A percentile compares a stretch with the other conserved stretches of the same genome.
phyloP scores from a whole-genome alignment of 2,329 filamentous ascomycete genomes.

The Corniculantispora saksenae region DNA sequence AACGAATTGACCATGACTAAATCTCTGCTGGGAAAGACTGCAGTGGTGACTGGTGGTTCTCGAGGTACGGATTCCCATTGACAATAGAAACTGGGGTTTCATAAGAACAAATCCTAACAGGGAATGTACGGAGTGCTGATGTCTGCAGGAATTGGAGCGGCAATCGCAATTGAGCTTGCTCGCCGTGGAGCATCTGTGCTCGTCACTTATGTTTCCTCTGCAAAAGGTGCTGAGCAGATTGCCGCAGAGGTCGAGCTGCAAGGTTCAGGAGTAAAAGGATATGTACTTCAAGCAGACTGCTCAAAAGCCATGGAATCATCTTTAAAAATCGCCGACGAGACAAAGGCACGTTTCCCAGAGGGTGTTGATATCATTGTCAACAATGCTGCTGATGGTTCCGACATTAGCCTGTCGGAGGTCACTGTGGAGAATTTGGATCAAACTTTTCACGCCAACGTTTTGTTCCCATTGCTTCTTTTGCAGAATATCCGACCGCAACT shows the following conservation, averaged over 20 bases:
- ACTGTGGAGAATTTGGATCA: not conserved
- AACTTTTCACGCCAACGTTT: not conserved
- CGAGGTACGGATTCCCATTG: not conserved
- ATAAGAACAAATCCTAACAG: no score
- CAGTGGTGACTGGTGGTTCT: not conserved
- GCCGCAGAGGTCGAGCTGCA: not conserved
- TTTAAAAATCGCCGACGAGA: not conserved
- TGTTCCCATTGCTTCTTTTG: not conserved
- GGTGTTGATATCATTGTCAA: not conserved
- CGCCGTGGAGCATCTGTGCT: not conserved
- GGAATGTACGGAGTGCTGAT: no score
- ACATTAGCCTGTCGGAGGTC: not conserved
- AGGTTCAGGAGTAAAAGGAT: not conserved
- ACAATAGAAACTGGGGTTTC: no score
- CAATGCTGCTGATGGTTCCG: not conserved
- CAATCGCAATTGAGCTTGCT: not conserved
- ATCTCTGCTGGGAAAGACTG: not conserved
- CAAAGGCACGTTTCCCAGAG: not conserved
- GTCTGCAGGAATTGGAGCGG: not conserved
- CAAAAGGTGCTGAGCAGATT: not conserved
- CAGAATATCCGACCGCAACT: not conserved
- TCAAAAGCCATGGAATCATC: not conserved
- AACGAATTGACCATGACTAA: not conserved
- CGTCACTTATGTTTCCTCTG: not conserved
- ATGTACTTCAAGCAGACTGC: not conserved